phyloP scores from a whole-genome alignment of 768 basidiomycete genomes.

The Tylopilus cervinicoccineus region DNA sequence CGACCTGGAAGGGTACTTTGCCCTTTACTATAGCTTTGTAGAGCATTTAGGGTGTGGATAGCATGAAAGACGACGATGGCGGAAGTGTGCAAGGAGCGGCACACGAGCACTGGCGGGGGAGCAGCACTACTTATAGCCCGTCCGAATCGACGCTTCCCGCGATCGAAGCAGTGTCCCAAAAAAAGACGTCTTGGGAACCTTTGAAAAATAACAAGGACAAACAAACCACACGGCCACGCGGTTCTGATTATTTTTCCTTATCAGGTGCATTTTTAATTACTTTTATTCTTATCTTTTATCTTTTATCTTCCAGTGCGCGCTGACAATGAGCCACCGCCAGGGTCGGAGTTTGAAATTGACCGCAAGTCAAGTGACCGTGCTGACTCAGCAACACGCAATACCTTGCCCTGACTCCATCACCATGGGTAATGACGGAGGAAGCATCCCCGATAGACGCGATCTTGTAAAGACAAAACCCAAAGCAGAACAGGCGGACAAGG shows the following conservation, averaged over 20 bases:
- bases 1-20: conserved; percentile 53
- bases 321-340: too few species aligned
- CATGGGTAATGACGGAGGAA: conserved; percentile 90
- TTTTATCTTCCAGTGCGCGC: not conserved
- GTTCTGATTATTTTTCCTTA: not conserved
- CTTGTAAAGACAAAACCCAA: conserved; percentile 71
- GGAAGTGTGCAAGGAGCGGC: conserved; percentile 5
- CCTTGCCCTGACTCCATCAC: conserved; percentile 6
- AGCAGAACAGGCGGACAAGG: conserved; percentile 87
- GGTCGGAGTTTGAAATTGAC: conserved; percentile 7
- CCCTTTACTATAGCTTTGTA: conserved; percentile 38
- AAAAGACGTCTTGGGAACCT: conserved; percentile 15
- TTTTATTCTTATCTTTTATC: not conserved
- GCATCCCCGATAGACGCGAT: conserved; percentile 80
- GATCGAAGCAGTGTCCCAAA: conserved; percentile 1
- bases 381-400: not conserved
- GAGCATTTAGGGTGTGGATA: conserved; percentile 22
- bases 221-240: too few species aligned
- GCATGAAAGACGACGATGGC: conserved; percentile 15
- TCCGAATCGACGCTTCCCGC: conserved; percentile 4
- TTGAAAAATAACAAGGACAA: conserved; percentile 25
- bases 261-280: too few species aligned
- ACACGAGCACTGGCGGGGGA: conserved; percentile 1
- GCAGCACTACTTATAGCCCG: conserved; percentile 1
- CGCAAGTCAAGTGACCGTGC: not conserved